Base-by-base conservation (phyloP, 2,329 filamentous ascomycete species). In the Neonectria neomacrospora region DNA sequence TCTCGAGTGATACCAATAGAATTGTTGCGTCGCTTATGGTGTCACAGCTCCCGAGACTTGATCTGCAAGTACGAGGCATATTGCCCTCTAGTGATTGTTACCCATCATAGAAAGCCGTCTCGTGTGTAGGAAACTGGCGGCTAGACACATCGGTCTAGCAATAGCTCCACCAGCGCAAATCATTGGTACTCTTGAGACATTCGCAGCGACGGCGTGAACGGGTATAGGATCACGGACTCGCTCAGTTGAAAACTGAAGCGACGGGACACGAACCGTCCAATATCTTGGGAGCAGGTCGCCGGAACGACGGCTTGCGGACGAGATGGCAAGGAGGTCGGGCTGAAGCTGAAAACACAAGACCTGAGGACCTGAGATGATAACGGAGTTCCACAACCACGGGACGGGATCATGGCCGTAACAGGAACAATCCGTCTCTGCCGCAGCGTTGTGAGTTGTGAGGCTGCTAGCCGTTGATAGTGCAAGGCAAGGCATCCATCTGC, bases 211-310 rank as follows among this genome's bases (percentile, higher is more conserved):
- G 51, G 62, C 51, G 62, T 58, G 41, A 32, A 22, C 45, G 45
- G 54, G 20, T 41, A 18, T 12, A 12, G 47, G 50, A 23, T 32
- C 41, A 58, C 28, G 42, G 59, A 54, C 51, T 58, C 57, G 26
- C 44, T 67, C 66, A 60, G 66, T 67, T 66, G 64, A 61, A 64
- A 61, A 61, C 65, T 64, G 66, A 67, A 62, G 63, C 57, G 11
- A 54, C 34, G 54, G 56, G 56, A 44, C 51, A 47, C 50, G 56
- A 59, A 55, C 63, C 57, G 65, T 66, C 57, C 55, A 56, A 64
- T 58, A 67, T 67, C 60, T 45, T 6, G 23, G 23, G 6, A 26
- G 23, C 23, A 3, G 23, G 23, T 6, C 6, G 23, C 3, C 23
- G 23, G 23, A 26, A 26, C 23, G 23, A 26, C 23, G 23, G 23